Evolutionary conservation across 2,329 filamentous ascomycete species (phyloP).

Genomic region (Sordariomycetes sp.): DNA sequence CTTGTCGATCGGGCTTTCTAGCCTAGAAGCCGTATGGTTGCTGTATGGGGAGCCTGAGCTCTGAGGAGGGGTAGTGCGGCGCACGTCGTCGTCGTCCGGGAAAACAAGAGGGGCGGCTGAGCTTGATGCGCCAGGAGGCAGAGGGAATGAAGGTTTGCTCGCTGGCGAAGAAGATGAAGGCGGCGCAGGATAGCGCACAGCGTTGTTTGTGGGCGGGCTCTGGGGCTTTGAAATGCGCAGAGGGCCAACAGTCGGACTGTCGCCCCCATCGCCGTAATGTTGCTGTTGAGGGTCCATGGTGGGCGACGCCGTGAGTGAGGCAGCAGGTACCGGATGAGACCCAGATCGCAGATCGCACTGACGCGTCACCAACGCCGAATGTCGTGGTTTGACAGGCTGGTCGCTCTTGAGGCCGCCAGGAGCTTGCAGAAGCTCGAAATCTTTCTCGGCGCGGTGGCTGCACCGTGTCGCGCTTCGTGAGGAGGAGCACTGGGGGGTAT

Average conservation of each 20-base stretch:
- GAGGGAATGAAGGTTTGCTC: slow-evolving; percentile 51
- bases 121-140: slow-evolving; percentile 61
- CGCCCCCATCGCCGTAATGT: slow-evolving; percentile 37
- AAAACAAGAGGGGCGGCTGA: slow-evolving; percentile 61
- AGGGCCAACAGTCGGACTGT: slow-evolving; percentile 68
- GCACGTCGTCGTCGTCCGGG: slow-evolving; percentile 58
- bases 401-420: neutral
- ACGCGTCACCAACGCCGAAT: slow-evolving; percentile 2
- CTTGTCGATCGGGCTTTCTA: slow-evolving; percentile 47
- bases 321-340: too few species aligned
- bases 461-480: too few species aligned
- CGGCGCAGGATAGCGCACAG: slow-evolving; percentile 42
- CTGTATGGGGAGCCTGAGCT: slow-evolving; percentile 34
- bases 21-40: slow-evolving; percentile 42
- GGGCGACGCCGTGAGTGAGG: too few species aligned
- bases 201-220: slow-evolving; percentile 47
- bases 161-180: slow-evolving; percentile 27
- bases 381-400: neutral
- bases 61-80: slow-evolving; percentile 34
- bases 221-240: slow-evolving; percentile 76
- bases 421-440: neutral
- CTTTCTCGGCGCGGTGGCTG: too few species aligned
- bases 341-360: too few species aligned
- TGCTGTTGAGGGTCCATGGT: slow-evolving; percentile 22
- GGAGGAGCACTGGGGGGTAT: slow-evolving; percentile 1